A percentile compares a stretch with the other conserved stretches of the same genome.
These are phyloP conservation scores for Fistulinella cinereoalba DNA, from an alignment of 1,284 basidiomycete genomes.

Conservation along the genomic window DNA sequence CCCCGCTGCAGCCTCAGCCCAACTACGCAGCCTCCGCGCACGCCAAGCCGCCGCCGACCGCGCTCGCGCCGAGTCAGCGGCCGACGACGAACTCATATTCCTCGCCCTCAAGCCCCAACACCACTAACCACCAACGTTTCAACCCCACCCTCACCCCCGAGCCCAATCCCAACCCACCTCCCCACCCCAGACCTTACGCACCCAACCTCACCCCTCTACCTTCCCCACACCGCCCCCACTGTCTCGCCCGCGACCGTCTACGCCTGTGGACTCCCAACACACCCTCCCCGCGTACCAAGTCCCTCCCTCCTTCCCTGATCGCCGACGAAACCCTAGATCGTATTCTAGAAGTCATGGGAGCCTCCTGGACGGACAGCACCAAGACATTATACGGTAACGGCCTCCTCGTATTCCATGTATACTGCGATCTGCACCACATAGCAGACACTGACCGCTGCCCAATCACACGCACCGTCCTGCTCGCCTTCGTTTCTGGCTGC, in stretches of 20 bases:
- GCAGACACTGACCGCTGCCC: slow-evolving; percentile 11
- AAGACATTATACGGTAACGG: background rate
- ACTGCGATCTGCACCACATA: slow-evolving; percentile 25
- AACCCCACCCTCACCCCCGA: background rate
- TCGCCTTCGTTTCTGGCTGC: slow-evolving; percentile 20
- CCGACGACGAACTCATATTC: too few species aligned
- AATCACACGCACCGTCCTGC: background rate
- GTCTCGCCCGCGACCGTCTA: slow-evolving; percentile 15
- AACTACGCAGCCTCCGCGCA: too few species aligned
- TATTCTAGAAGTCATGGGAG: slow-evolving; percentile 11
- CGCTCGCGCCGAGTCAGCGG: too few species aligned
- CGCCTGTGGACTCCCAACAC: background rate
- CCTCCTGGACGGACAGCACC: background rate
- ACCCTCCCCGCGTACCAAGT: background rate
- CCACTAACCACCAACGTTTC: too few species aligned
- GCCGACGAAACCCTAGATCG: slow-evolving; percentile 1
- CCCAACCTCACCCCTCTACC: background rate
- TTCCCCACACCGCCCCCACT: slow-evolving; percentile 4
- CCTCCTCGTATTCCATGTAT: slow-evolving; percentile 25
- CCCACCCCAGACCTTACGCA: background rate
- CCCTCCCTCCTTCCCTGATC: background rate
- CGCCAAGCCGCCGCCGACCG: too few species aligned
- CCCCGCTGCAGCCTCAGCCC: too few species aligned
- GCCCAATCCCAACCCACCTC: background rate
- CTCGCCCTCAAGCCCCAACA: background rate